These are phyloP conservation scores for Aspergillus arachidicola DNA, from an alignment of 2,329 filamentous ascomycete genomes.

Conservation along the genomic window DNA sequence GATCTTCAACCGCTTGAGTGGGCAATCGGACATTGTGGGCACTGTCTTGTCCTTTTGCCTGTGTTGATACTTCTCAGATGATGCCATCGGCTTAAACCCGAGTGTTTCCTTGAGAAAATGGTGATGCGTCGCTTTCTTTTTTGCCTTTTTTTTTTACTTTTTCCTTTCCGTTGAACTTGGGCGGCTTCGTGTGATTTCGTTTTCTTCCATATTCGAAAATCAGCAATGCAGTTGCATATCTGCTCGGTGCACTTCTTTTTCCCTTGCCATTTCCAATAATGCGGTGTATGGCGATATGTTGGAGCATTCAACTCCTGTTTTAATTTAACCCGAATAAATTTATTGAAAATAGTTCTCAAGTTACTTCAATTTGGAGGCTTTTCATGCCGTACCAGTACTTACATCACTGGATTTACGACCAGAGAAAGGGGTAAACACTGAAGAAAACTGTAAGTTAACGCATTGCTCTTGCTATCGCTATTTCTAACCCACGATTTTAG, in stretches of 20 bases:
- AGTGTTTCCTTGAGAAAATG: not conserved
- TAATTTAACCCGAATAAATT: not conserved
- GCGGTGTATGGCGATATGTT: not conserved
- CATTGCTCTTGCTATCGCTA: not conserved
- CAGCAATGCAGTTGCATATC: slow-evolving; percentile 94
- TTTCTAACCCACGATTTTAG: not conserved
- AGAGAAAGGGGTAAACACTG: not conserved
- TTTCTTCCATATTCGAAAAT: slow-evolving; percentile 59
- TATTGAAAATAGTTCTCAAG: not conserved
- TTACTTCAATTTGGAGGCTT: not conserved
- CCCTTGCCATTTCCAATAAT: not conserved
- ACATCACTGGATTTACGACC: not conserved
- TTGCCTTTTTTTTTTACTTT: not conserved
- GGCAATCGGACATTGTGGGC: not conserved
- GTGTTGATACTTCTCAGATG: not conserved
- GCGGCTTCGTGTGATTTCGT: slow-evolving; percentile 3
- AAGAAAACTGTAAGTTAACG: not conserved
- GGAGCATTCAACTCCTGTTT: not conserved
- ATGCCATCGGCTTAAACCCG: not conserved
- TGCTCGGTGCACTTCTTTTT: slow-evolving; percentile 69
- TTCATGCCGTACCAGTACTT: not conserved
- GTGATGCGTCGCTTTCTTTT: not conserved
- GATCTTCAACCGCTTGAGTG: not conserved
- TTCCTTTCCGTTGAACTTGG: not conserved
- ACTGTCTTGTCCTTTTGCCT: not conserved